Evolutionary conservation across 495 filamentous ascomycete genomes (phyloP).

Genomic region (Pyrenopolyporus hunteri): DNA sequence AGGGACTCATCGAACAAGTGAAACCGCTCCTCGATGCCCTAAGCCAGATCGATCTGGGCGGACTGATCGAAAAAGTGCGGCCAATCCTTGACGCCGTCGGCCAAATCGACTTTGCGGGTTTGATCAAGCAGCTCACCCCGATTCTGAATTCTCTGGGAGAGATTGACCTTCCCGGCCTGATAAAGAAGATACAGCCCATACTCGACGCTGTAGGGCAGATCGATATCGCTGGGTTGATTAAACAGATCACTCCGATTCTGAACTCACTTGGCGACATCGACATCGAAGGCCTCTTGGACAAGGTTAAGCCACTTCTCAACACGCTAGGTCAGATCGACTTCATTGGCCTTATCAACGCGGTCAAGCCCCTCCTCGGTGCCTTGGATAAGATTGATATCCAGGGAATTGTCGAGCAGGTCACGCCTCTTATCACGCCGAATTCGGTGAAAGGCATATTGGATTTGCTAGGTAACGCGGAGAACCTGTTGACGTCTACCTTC

Average conservation of each 20-base stretch:
- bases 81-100: conserved; percentile 52
- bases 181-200: conserved; percentile 43
- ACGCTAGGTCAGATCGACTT: conserved; percentile 41
- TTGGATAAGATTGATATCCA: conserved; percentile 47
- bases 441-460: conserved; percentile 50
- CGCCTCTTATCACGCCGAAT: conserved; percentile 50
- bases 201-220: conserved; percentile 40
- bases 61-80: conserved; percentile 50
- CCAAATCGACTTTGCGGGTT: conserved; percentile 49
- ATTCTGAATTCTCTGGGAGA: conserved; percentile 43
- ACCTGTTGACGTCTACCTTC: conserved; percentile 47
- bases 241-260: conserved; percentile 48
- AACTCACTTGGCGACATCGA: conserved; percentile 46
- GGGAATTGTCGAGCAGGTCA: conserved; percentile 44
- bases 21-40: conserved; percentile 46
- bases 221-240: conserved; percentile 44
- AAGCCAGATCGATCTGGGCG: conserved; percentile 50
- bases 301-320: conserved; percentile 45
- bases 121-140: conserved; percentile 35
- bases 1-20: conserved; percentile 44
- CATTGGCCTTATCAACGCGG: conserved; percentile 40
- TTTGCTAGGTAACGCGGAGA: conserved; percentile 50
- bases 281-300: conserved; percentile 38
- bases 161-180: conserved; percentile 43
- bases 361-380: conserved; percentile 47